These are phyloP conservation scores for Tolypocladium tropicale DNA, from an alignment of 2,329 filamentous ascomycete species.

Conservation along the genomic window DNA sequence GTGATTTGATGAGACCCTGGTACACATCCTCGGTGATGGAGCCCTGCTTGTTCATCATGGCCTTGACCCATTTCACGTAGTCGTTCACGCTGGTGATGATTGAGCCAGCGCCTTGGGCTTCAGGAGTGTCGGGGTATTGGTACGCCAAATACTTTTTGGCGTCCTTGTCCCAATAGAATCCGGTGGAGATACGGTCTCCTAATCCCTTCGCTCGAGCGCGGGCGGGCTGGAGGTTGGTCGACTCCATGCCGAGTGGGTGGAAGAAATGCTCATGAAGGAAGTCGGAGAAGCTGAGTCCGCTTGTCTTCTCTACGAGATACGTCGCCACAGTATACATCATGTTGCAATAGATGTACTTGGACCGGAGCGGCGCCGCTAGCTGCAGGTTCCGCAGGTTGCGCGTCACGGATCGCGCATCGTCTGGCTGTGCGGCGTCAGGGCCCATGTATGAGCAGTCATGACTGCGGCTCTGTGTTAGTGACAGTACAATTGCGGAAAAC, in stretches of 20 bases:
- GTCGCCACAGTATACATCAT: conserved; percentile 17
- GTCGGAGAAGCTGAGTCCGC: conserved; percentile 8
- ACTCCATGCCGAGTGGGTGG: conserved; percentile 2
- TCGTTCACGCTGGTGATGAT: conserved; percentile 17
- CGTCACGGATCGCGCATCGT: conserved; percentile 13
- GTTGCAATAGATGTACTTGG: conserved; percentile 15
- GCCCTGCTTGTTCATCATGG: conserved; percentile 12
- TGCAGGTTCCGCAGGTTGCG: conserved; percentile 17
- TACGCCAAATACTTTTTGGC: neutral
- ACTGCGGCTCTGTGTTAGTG: conserved; percentile 3
- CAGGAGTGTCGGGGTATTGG: conserved; percentile 8
- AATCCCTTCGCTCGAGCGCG: conserved; percentile 9
- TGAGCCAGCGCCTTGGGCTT: conserved; percentile 19
- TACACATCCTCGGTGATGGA: conserved; percentile 14
- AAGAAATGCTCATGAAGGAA: conserved; percentile 9
- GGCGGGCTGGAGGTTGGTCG: conserved; percentile 13
- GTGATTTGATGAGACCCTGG: conserved; percentile 9
- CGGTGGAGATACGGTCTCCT: conserved; percentile 8
- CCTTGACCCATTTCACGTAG: conserved; percentile 17
- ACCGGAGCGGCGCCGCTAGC: conserved; percentile 10
- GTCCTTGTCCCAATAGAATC: conserved; percentile 9
- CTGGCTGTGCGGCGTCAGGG: conserved; percentile 6
- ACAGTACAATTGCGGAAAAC: neutral
- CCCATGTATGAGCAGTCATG: conserved; percentile 15
- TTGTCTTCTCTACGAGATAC: conserved; percentile 12